Evolutionary conservation across 208 protist genomes (phyloP), one percentile per base, ranked within the genome.

Genomic region (Phytomonas sp.): DNA sequence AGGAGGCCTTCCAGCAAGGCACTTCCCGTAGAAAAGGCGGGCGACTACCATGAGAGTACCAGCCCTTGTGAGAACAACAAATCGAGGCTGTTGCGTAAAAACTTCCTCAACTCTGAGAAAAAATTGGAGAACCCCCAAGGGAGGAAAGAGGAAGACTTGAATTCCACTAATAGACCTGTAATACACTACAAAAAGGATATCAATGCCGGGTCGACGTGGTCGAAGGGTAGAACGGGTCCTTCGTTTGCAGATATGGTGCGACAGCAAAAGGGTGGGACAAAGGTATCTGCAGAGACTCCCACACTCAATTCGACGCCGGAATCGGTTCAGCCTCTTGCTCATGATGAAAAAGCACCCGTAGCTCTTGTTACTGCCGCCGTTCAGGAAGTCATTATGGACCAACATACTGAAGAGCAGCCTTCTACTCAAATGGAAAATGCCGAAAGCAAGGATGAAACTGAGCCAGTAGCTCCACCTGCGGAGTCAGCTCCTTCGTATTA

Each of bases 181-280:
- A 72, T 87, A n/a, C 76, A 85, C 59, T 67, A 78, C 65, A 89
- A 89, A 68, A 56, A 62, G 8, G 76, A 79, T 53, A 74, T 84
- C 33, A 53, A 66, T 23, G 17, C 66, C 33, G 60, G 75, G 30
- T 76, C 75, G n/a, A 83, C 74, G 28, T 89, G 84, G 84, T 66
- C 78, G 23, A 89, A 87, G 68, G 74, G 70, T 43, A 68, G 80
- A 68, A 83, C 69, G 30, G 81, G 80, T n/a, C 76, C 77, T 66
- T 86, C 84, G 28, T 89, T 89, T 68, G 80, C 79, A 23, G 84
- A 89, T 69, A 79, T 89, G 71, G 81, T 85, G 51, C 78, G 81
- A 26, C 75, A 79, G 70, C 76, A 67, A 63, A 72, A 74, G 8
- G 66, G 51, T 60, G 73, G 23, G 20, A 75, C 71, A 8, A 46